phyloP scores from a whole-genome alignment of 2,329 filamentous ascomycete species.

The Paecilomyces variotii region DNA sequence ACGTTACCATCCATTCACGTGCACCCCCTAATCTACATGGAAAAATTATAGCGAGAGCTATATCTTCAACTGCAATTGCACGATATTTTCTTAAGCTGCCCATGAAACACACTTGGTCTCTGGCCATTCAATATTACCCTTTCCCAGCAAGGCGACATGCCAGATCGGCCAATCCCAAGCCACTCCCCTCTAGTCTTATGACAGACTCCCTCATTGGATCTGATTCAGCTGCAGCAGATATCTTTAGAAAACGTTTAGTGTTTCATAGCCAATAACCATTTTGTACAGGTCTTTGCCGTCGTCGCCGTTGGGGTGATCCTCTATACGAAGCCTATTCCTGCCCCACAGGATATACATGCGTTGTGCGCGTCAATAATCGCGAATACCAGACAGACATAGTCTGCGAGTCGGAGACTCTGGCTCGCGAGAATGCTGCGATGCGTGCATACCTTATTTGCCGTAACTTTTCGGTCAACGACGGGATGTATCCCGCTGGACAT shows the following conservation, averaged over 20 bases:
- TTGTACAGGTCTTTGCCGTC: constrained; percentile 74
- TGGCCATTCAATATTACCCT: constrained; percentile 2
- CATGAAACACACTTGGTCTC: background rate
- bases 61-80: background rate
- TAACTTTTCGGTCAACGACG: constrained; percentile 94
- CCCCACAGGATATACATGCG: constrained; percentile 71
- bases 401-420: constrained; percentile 73
- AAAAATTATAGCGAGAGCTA: background rate
- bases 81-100: background rate
- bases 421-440: constrained; percentile 90
- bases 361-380: constrained; percentile 89
- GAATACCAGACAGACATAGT: constrained; percentile 88
- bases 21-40: background rate
- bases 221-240: background rate
- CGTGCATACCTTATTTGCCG: constrained; percentile 95
- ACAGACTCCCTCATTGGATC: background rate
- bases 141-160: background rate
- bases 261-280: constrained; percentile 31
- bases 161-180: background rate
- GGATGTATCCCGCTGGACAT: constrained; percentile 62
- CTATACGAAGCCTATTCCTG: constrained; percentile 75
- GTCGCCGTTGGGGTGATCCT: constrained; percentile 88
- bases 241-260: background rate
- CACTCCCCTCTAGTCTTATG: background rate
- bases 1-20: constrained; percentile 40